Evolutionary conservation across 225 moss, liverwort and hornwort species (phyloP).

Genomic region (Bryoerythrophyllum caledonicum): DNA sequence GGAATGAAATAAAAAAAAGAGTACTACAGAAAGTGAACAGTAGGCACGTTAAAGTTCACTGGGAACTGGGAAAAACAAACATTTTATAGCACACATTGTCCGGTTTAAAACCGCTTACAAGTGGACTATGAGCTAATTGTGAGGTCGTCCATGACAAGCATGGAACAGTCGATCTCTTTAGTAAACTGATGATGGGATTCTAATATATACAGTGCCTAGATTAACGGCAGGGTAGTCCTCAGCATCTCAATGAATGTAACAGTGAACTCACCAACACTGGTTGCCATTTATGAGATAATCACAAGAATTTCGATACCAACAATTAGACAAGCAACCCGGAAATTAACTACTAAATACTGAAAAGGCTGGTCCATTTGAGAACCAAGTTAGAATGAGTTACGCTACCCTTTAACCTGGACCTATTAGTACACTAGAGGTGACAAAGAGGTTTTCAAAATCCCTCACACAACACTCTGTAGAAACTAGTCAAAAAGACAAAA

Average conservation of each 20-base stretch:
- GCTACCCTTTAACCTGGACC: slow-evolving; percentile 41
- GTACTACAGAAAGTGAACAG: not conserved
- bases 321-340: slow-evolving; percentile 20
- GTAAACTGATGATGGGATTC: not conserved
- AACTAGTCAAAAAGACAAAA: slow-evolving; percentile 13
- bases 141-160: slow-evolving; percentile 4
- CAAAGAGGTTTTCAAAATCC: slow-evolving; percentile 35
- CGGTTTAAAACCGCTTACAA: not conserved
- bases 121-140: not conserved
- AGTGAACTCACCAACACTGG: slow-evolving; percentile 26
- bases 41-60: not conserved
- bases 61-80: not conserved
- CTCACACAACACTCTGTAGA: slow-evolving; percentile 29
- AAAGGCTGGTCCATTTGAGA: slow-evolving; percentile 34
- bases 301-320: slow-evolving; percentile 21
- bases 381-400: slow-evolving; percentile 31
- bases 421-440: slow-evolving; percentile 47
- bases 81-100: slow-evolving; percentile 10
- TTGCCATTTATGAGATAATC: slow-evolving; percentile 33
- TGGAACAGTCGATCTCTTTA: not conserved
- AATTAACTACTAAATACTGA: slow-evolving; percentile 25
- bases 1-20: too few relatives aligned
- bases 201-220: slow-evolving; percentile 25
- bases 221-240: not conserved
- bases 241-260: slow-evolving; percentile 1